Conservation (phyloP, 73 alveolate genomes). For the Tetrahymena borealis region DNA sequence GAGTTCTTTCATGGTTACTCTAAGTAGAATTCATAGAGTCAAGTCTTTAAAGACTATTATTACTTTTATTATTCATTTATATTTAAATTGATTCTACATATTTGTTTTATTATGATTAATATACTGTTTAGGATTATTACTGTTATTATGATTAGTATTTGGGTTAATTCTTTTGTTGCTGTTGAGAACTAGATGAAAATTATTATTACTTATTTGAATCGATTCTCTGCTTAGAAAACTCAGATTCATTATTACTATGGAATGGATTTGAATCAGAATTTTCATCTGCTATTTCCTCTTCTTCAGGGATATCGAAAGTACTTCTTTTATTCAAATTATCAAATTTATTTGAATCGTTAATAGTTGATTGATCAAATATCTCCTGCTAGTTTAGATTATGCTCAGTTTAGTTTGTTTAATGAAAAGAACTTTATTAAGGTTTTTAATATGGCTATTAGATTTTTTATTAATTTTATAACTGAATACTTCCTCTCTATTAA, state of each 20-base stretch:
- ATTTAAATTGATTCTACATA: too few species aligned
- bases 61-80: background rate
- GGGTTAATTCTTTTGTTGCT: too few species aligned
- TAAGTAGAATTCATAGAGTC: background rate
- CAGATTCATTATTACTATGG: background rate
- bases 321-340: background rate
- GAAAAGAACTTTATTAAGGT: too few species aligned
- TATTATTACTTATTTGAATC: too few species aligned
- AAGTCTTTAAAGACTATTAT: background rate
- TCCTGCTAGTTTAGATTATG: background rate
- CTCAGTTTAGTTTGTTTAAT: background rate
- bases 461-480: too few species aligned
- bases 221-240: too few species aligned
- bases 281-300: background rate
- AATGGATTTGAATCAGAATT: background rate
- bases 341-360: background rate
- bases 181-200: too few species aligned
- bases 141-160: too few species aligned
- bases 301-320: background rate
- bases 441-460: too few species aligned
- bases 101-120: too few species aligned
- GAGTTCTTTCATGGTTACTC: background rate
- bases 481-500: too few species aligned
- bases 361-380: background rate
- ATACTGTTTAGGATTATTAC: too few species aligned